Evolutionary conservation across 2,329 filamentous ascomycete genomes (phyloP), one percentile per base, ranked within the genome.

Genomic region (Alternaria ventricosa): DNA sequence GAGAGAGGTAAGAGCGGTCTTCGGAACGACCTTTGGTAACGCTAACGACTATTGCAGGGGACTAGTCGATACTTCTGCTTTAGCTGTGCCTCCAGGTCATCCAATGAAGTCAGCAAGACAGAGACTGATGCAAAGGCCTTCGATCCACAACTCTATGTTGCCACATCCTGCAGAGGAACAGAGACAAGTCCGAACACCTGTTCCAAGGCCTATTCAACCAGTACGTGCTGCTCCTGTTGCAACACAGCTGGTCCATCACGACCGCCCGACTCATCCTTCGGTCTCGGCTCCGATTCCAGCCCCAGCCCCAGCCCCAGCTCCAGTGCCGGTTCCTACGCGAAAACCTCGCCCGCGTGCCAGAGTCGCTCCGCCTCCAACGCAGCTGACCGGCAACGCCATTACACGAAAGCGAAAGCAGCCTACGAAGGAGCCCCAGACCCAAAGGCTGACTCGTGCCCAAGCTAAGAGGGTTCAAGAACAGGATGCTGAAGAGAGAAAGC

Each of bases 121-220:
- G 15, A 68, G 64, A 27, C 55, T 74, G 28, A 65, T 73, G 59
- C 69, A 68, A 47, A 61, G 71, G 10, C 57, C 66, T 6, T 73
- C 69, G 6, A 73, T 73, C 10, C 61, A 66, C 20, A 55, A 72
- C 43, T 62, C 69, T 3, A 69, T 64, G 36, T 46, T 70, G 11
- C 28, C 63, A 20, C 55, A 47, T n/a, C 22, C 15, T 9, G 11
- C 27, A 12, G 55, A 41, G 11, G 49, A 55, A 20, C 46, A 61
- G 13, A 50, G 11, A 18, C 53, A 49, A 22, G 12, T 51, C 3
- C 28, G 44, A 15, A 23, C 11, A 23, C 47, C 36, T 18, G 47
- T 9, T 8, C 22, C 57, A 3, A 27, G 27, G 10, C 15, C 10
- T 15, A 15, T 1, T 5, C 22, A 23, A 5, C 5, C 23, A 20